Percentiles rank a stretch among this genome's conserved stretches.
Evolutionary conservation across 495 filamentous ascomycete species (phyloP).

Genomic region (Penicillium subrubescens): DNA sequence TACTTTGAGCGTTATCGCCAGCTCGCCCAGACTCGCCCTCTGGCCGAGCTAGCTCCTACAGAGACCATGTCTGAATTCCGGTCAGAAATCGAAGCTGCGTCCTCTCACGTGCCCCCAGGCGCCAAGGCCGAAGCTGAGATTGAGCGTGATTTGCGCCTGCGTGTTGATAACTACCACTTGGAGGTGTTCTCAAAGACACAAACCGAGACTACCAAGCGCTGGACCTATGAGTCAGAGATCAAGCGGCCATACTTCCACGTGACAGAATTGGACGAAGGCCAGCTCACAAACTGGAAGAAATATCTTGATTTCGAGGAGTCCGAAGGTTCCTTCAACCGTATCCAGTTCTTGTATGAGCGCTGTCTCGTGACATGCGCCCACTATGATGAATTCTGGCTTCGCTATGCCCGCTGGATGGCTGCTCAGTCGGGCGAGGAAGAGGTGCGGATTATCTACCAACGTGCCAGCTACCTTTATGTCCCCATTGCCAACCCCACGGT

Average conservation of each 20-base stretch:
- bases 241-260: conserved; percentile 98
- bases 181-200: conserved; percentile 82
- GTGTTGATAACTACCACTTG: conserved; percentile 78
- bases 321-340: conserved; percentile 75
- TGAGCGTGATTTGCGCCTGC: conserved; percentile 78
- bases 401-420: conserved; percentile 97
- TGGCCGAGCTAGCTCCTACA: conserved; percentile 69
- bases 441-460: conserved; percentile 89
- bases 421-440: conserved; percentile 80
- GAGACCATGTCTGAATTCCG: conserved; percentile 71
- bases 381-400: conserved; percentile 97
- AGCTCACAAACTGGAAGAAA: conserved; percentile 91
- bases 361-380: conserved; percentile 90
- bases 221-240: conserved; percentile 93
- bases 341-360: conserved; percentile 86
- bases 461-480: conserved; percentile 79
- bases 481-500: conserved; percentile 80
- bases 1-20: conserved; percentile 92
- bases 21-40: conserved; percentile 70
- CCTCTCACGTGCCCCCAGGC: conserved; percentile 44
- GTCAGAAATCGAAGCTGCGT: conserved; percentile 64
- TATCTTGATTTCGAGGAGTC: conserved; percentile 96
- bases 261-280: conserved; percentile 82
- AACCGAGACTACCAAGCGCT: conserved; percentile 87
- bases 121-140: conserved; percentile 71